Base-by-base conservation (phyloP, 2,329 filamentous ascomycete species). In the Paraconiothyrium sp. region DNA sequence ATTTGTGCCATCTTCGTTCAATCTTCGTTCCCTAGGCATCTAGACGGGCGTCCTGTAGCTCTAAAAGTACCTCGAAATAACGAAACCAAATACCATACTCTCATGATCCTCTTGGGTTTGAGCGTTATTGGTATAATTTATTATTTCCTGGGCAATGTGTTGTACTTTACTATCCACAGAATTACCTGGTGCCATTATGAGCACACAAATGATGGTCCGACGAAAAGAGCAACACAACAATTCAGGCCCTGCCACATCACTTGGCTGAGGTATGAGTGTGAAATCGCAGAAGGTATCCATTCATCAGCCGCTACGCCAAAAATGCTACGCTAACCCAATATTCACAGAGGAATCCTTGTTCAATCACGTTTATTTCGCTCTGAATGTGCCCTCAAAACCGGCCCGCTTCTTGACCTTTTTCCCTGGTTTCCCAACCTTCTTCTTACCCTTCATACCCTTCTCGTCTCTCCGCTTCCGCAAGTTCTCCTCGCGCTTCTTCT, bases 381-480 rank as follows among this genome's bases (percentile, higher is more conserved):
- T 88, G 74, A 94, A 90, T 63, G 90, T 90, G 4, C 90, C 90
- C 75, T 88, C 86, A 71, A 88, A 88, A 1, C 86, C 86, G 2
- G 86, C 84, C 68, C 85, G 79, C 58, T 80, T 82, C 54, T 56
- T 57, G 13, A 44, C 39, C 87, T 83, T 78, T 61, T 78, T 78
- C 10, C 84, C 85, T 72, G 87, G 88, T 71, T 82, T 82, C 73
- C 67, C 83, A 60, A 64, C 81, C 79, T 86, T 87, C 81, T 83
- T 78, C 62, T 76, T 78, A 41, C 72, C 70, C 84, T 96, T 97
- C 79, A 89, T 88, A 75, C 94, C 92, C 76, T 89, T 90, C 69
- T 92, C 89, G 57, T 92, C 91, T 76, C 91, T 91, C 52, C 91
- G 84, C 79, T 91, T 90, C 67, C 88, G 86, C 52, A 98, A 65